Conservation (phyloP, 2,329 filamentous ascomycete genomes). For the Anthostomella pinea region DNA sequence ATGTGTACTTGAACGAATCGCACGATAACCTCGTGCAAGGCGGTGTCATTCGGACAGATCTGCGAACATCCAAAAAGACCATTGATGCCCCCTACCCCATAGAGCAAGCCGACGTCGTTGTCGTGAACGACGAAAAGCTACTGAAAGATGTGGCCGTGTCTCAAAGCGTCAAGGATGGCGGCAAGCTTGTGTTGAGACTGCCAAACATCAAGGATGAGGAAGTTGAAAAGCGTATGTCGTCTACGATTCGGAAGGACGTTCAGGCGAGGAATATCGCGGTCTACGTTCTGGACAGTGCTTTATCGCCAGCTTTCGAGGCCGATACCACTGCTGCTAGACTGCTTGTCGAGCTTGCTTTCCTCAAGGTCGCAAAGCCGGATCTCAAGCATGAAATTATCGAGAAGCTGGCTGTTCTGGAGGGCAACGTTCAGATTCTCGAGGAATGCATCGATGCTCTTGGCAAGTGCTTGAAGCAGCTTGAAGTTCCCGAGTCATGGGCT, state of each 20-base stretch:
- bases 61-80: slow-evolving; percentile 77
- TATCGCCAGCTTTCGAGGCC: slow-evolving; percentile 65
- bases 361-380: slow-evolving; percentile 71
- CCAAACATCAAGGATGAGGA: slow-evolving; percentile 83
- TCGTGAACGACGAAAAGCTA: slow-evolving; percentile 76
- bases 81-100: slow-evolving; percentile 83
- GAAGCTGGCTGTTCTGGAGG: slow-evolving; percentile 62
- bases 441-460: slow-evolving; percentile 67
- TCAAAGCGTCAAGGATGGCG: slow-evolving; percentile 65
- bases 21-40: slow-evolving; percentile 69
- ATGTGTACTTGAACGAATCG: slow-evolving; percentile 59
- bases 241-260: slow-evolving; percentile 66
- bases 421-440: slow-evolving; percentile 45
- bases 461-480: slow-evolving; percentile 67
- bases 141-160: slow-evolving; percentile 75
- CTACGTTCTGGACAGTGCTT: slow-evolving; percentile 70
- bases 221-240: slow-evolving; percentile 79
- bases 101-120: slow-evolving; percentile 72
- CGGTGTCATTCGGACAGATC: slow-evolving; percentile 78
- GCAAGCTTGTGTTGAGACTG: slow-evolving; percentile 72
- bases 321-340: slow-evolving; percentile 60
- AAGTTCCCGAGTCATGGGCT: slow-evolving; percentile 78
- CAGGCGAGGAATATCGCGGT: slow-evolving; percentile 68
- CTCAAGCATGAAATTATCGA: slow-evolving; percentile 59
- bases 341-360: slow-evolving; percentile 77